Conservation (phyloP, 176 grass and related monocot species). For the Zea luxurians region DNA sequence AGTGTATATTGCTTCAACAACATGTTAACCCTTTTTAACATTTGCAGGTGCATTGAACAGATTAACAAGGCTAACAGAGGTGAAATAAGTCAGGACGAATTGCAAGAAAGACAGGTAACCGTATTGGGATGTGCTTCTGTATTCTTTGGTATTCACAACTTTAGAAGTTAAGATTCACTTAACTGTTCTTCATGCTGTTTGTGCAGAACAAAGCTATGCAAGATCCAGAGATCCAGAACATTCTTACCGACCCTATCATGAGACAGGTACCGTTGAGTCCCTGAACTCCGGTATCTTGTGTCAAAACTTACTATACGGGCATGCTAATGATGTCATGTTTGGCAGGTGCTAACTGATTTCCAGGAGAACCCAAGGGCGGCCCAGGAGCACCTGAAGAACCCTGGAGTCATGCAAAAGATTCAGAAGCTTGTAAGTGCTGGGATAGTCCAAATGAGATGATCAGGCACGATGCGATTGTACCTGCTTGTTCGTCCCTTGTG, state of each 20-base stretch:
- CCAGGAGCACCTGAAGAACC: conserved; percentile 85
- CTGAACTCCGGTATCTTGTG: not conserved
- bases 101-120: conserved; percentile 92
- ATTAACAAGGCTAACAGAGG: conserved; percentile 93
- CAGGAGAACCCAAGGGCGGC: conserved; percentile 87
- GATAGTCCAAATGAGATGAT: conserved; percentile 87
- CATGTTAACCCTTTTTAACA: not conserved
- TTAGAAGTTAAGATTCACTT: not conserved
- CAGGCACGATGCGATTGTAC: not conserved
- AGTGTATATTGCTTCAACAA: not conserved
- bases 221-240: conserved; percentile 94
- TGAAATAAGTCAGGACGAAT: conserved; percentile 85
- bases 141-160: not conserved
- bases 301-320: not conserved
- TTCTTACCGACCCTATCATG: conserved; percentile 94
- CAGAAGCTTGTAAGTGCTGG: conserved; percentile 90
- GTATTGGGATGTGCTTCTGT: not conserved
- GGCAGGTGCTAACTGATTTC: conserved; percentile 83
- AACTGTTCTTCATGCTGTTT: conserved; percentile 29
- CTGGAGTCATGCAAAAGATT: conserved; percentile 87
- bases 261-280: conserved; percentile 57
- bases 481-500: conserved; percentile 27
- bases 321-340: not conserved
- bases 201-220: conserved; percentile 88
- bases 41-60: conserved; percentile 81